These are phyloP conservation scores for Syncephalastrum sp. DNA, from an alignment of 371 early-diverging fungal species.

Conservation along the genomic window DNA sequence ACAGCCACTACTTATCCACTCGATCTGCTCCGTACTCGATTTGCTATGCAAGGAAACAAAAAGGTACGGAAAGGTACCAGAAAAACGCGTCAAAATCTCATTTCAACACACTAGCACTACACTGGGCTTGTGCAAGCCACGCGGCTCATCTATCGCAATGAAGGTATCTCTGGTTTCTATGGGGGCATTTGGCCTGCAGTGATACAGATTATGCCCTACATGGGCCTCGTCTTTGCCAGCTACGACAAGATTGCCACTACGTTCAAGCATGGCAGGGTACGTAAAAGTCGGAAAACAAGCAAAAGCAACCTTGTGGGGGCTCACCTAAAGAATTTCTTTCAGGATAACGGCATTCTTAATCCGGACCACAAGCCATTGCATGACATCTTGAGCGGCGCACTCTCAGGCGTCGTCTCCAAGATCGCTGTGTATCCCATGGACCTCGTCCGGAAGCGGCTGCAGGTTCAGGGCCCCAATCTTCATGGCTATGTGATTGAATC, in stretches of 20 bases:
- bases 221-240: conserved; percentile 82
- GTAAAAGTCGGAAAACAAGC: neutral
- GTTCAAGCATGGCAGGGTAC: conserved; percentile 41
- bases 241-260: conserved; percentile 63
- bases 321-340: conserved; percentile 4
- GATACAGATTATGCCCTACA: conserved; percentile 91
- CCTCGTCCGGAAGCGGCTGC: conserved; percentile 75
- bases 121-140: conserved; percentile 64
- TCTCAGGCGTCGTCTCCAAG: conserved; percentile 84
- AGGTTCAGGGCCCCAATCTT: conserved; percentile 73
- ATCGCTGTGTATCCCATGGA: conserved; percentile 90
- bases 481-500: conserved; percentile 44
- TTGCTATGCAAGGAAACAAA: conserved; percentile 74
- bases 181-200: conserved; percentile 81
- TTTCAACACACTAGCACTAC: conserved; percentile 42
- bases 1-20: conserved; percentile 89
- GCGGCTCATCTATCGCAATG: conserved; percentile 57
- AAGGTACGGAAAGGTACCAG: conserved; percentile 30
- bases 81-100: neutral
- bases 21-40: conserved; percentile 91
- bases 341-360: conserved; percentile 29
- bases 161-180: conserved; percentile 87
- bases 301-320: neutral
- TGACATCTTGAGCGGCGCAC: conserved; percentile 79
- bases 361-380: conserved; percentile 39